A percentile compares a stretch with the other conserved stretches of the same genome.
These are phyloP conservation scores for Ogataea methanolica DNA, from an alignment of 805 yeast species.

Conservation along the genomic window DNA sequence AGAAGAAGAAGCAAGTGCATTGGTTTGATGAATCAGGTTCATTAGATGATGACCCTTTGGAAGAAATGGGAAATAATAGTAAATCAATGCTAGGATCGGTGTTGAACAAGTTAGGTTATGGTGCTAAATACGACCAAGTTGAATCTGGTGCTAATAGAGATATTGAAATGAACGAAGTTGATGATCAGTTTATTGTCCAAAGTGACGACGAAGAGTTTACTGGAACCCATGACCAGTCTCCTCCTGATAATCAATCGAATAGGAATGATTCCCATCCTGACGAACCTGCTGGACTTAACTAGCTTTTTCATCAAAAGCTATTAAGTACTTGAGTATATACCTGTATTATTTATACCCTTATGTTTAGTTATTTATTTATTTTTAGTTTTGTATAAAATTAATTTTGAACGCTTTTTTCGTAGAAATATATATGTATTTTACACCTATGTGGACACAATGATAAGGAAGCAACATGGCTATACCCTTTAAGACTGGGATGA, in stretches of 20 bases:
- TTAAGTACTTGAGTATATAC: neutral
- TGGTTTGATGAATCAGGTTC: conserved; percentile 27
- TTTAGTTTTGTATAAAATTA: neutral
- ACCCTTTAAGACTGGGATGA: too few relatives aligned
- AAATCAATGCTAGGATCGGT: conserved; percentile 16
- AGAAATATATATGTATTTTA: too few relatives aligned
- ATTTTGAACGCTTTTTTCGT: neutral
- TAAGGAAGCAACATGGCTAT: too few relatives aligned
- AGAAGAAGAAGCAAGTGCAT: conserved; percentile 32
- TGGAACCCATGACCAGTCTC: conserved; percentile 1
- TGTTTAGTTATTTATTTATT: neutral
- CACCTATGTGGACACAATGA: too few relatives aligned
- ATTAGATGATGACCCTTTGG: conserved; percentile 1
- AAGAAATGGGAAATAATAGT: neutral
- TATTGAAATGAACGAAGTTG: conserved; percentile 39
- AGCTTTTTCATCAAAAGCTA: too few relatives aligned
- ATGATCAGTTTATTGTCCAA: conserved; percentile 43
- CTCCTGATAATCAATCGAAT: neutral
- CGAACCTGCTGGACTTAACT: neutral
- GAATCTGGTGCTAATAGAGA: conserved; percentile 21
- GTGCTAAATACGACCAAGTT: conserved; percentile 31
- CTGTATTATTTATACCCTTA: neutral
- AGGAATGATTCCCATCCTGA: neutral
- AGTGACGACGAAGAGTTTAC: conserved; percentile 41
- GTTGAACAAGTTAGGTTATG: conserved; percentile 32